These are phyloP conservation scores for Hymenoscyphus scutula DNA, from an alignment of 2,329 filamentous ascomycete genomes.

Conservation along the genomic window DNA sequence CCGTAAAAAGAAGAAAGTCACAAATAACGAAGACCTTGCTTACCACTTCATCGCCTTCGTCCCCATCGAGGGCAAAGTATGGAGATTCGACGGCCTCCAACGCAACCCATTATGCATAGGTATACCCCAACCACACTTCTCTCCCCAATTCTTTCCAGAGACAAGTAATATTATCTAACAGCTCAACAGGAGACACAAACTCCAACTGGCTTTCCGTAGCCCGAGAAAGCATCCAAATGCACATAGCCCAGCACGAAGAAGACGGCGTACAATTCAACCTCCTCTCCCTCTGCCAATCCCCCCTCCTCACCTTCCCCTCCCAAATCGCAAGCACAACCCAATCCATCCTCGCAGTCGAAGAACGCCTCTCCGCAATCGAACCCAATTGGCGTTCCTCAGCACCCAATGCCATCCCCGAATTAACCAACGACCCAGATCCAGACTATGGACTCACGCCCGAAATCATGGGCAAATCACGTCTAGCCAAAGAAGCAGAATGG, in stretches of 20 bases:
- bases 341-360: constrained; percentile 41
- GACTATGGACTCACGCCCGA: constrained; percentile 24
- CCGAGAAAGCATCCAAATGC: constrained; percentile 59
- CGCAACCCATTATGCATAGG: constrained; percentile 66
- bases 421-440: constrained; percentile 15
- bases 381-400: constrained; percentile 44
- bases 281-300: constrained; percentile 69
- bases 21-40: constrained; percentile 56
- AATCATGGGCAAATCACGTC: constrained; percentile 17
- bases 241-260: constrained; percentile 66
- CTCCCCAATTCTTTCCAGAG: constrained; percentile 15
- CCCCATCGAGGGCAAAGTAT: constrained; percentile 69
- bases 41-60: constrained; percentile 93
- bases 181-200: constrained; percentile 28
- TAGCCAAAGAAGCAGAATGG: constrained; percentile 7
- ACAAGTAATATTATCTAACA: constrained; percentile 10
- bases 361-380: constrained; percentile 39
- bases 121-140: constrained; percentile 27
- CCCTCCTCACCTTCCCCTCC: constrained; percentile 42
- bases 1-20: constrained; percentile 38
- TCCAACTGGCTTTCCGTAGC: constrained; percentile 67
- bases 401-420: background rate
- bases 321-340: constrained; percentile 45
- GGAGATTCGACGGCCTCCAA: constrained; percentile 87
- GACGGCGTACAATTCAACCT: constrained; percentile 73